Evolutionary conservation across 768 basidiomycete species (phyloP), one percentile per base, ranked within the genome.

Genomic region (Psilocybe cyanescens): DNA sequence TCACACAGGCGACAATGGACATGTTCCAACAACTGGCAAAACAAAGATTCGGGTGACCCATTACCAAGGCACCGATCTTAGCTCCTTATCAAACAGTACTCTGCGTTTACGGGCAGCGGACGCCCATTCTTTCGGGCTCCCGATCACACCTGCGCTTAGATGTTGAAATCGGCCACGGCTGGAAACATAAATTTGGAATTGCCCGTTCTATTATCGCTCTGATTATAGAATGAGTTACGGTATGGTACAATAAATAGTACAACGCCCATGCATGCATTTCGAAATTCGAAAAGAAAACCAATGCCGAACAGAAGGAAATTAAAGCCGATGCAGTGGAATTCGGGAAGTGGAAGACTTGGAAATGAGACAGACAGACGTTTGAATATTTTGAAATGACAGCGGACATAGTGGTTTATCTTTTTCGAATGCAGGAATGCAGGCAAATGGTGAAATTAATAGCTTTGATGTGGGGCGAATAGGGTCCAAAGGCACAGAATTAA

Each of bases 11-110:
- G 16, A 97, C 94, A 0, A 98, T 98, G 94, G 94, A 94, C 59
- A 96, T 95, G 94, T 95, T 97, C 75, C 92, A 92, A 75, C 87
- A 90, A 65, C 77, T 97, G 71, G 95, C 95, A n/a, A 94, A 91
- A 72, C 83, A 91, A 69, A 80, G 91, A 58, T 97, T 92, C 67
- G 94, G 94, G 31, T 94, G 73, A 83, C 28, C 33, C 39, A 28
- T 44, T 33, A 12, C 29, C 29, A 54, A 11, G 52, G 44, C 17
- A 16, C 19, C 39, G 24, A 14, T 30, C 14, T 16, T 44, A 5
- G n/a, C 46, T 48, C 57, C 29, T 33, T 54, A 57, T 12, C n/a
- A 45, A 12, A 28, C n/a, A 31, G 16, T 58, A 50, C 45, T 49
- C 41, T 47, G 16, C 28, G 29, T 55, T 11, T 19, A 50, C 31